Evolutionary conservation across 179 eudicot genomes (phyloP).

Genomic region (Carnegiea gigantea): DNA sequence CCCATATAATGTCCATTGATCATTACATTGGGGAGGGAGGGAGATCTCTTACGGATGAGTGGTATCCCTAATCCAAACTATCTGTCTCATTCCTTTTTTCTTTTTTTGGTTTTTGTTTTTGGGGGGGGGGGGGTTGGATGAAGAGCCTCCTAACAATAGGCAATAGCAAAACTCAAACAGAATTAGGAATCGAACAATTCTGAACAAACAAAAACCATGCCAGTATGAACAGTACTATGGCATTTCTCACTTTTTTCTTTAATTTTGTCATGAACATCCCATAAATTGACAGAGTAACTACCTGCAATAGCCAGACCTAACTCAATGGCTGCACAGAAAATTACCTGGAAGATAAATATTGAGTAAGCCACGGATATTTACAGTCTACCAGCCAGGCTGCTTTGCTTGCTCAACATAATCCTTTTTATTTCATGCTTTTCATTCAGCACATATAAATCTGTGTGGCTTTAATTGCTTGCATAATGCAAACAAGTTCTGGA

Average conservation of each 20-base stretch:
- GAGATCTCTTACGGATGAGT: too few species aligned
- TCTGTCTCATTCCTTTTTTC: background rate
- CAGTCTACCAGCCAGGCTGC: background rate
- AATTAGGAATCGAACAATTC: background rate
- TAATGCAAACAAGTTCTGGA: background rate
- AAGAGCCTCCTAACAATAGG: background rate
- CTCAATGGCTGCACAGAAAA: background rate
- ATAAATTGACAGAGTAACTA: too few species aligned
- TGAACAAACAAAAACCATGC: background rate
- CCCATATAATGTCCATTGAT: background rate
- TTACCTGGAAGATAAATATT: background rate
- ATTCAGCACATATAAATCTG: background rate
- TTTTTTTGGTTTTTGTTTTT: too few species aligned
- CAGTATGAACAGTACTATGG: background rate
- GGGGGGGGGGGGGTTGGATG: background rate
- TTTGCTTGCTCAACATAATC: background rate
- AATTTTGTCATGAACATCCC: too few species aligned
- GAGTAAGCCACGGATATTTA: background rate
- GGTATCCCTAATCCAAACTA: background rate
- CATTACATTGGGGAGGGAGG: background rate
- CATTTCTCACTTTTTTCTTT: background rate
- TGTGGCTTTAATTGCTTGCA: background rate
- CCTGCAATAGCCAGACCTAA: background rate
- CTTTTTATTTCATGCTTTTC: background rate
- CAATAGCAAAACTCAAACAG: background rate